These are phyloP conservation scores for Macrolepiota dolichaula DNA, from an alignment of 768 basidiomycete genomes.

Conservation along the genomic window DNA sequence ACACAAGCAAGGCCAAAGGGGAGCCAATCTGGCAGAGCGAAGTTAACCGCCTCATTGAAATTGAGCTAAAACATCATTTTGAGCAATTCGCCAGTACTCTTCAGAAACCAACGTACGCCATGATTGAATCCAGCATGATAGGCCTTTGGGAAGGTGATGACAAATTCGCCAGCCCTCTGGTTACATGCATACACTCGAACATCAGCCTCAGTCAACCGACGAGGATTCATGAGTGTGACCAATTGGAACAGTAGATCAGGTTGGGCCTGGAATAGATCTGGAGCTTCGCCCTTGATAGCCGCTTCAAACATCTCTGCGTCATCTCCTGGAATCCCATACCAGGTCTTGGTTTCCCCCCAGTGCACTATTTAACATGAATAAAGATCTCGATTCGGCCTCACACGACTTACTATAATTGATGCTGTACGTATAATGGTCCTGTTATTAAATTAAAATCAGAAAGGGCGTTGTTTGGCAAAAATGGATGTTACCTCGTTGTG, in stretches of 20 bases:
- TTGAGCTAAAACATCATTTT: slow-evolving; percentile 63
- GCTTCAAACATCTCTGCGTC: slow-evolving; percentile 96
- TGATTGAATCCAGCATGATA: slow-evolving; percentile 99
- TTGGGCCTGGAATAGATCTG: slow-evolving; percentile 96
- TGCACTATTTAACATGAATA: slow-evolving; percentile 62
- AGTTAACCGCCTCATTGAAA: slow-evolving; percentile 99
- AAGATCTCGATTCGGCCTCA: slow-evolving; percentile 14
- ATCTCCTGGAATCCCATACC: slow-evolving; percentile 97
- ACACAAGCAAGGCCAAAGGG: slow-evolving; percentile 85
- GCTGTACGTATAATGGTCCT: slow-evolving; percentile 98
- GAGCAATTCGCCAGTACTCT: slow-evolving; percentile 11
- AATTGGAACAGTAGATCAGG: slow-evolving; percentile 96
- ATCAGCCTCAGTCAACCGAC: slow-evolving; percentile 79
- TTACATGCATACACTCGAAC: slow-evolving; percentile 94
- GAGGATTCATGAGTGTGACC: slow-evolving; percentile 96
- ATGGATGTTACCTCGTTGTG: slow-evolving; percentile 85
- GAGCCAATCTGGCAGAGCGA: slow-evolving; percentile 95
- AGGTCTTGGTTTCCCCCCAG: slow-evolving; percentile 99
- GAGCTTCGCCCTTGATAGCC: slow-evolving; percentile 92
- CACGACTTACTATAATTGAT: slow-evolving; percentile 80
- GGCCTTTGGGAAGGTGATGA: slow-evolving; percentile 95
- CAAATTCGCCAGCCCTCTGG: slow-evolving; percentile 96
- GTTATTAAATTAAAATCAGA: slow-evolving; percentile 8
- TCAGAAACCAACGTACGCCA: slow-evolving; percentile 59
- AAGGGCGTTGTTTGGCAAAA: background rate